These are phyloP conservation scores for Aspergillus bridgeri DNA, from an alignment of 495 filamentous ascomycete species.

Conservation along the genomic window DNA sequence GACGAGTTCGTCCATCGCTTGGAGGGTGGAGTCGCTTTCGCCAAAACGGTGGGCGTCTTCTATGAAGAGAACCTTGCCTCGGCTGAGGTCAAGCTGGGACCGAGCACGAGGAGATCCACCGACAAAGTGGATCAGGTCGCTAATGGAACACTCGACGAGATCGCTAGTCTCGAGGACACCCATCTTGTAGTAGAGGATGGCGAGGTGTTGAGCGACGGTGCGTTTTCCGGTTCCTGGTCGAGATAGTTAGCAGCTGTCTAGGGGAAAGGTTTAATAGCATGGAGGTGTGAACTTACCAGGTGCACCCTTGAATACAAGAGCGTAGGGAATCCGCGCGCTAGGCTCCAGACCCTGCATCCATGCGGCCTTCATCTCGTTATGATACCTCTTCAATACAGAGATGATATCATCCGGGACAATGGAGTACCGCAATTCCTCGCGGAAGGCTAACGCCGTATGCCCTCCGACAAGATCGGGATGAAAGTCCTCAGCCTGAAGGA, in stretches of 20 bases:
- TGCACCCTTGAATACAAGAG: slow-evolving; percentile 21
- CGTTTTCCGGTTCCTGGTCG: slow-evolving; percentile 46
- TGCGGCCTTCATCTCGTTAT: slow-evolving; percentile 13
- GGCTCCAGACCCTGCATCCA: slow-evolving; percentile 15
- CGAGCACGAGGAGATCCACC: slow-evolving; percentile 63
- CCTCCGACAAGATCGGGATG: slow-evolving; percentile 8
- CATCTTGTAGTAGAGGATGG: slow-evolving; percentile 29
- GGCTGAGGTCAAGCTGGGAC: slow-evolving; percentile 53
- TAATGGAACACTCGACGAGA: slow-evolving; percentile 38
- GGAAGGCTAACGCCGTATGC: slow-evolving; percentile 8
- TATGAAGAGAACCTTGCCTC: slow-evolving; percentile 64
- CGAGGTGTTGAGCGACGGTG: slow-evolving; percentile 37
- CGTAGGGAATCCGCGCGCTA: slow-evolving; percentile 4
- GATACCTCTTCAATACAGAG: slow-evolving; percentile 16
- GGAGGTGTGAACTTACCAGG: slow-evolving; percentile 8
- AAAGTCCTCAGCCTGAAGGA: slow-evolving; percentile 18
- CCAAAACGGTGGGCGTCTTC: slow-evolving; percentile 65
- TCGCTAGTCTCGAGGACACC: slow-evolving; percentile 34
- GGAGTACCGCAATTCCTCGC: slow-evolving; percentile 13
- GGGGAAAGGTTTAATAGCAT: background rate
- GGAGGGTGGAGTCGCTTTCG: slow-evolving; percentile 47
- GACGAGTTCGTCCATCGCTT: slow-evolving; percentile 62
- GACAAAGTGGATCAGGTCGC: slow-evolving; percentile 47
- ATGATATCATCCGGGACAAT: slow-evolving; percentile 20
- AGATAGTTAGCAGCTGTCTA: background rate